phyloP scores from a whole-genome alignment of 1,284 basidiomycete genomes.

The Veloboletus limbatus region DNA sequence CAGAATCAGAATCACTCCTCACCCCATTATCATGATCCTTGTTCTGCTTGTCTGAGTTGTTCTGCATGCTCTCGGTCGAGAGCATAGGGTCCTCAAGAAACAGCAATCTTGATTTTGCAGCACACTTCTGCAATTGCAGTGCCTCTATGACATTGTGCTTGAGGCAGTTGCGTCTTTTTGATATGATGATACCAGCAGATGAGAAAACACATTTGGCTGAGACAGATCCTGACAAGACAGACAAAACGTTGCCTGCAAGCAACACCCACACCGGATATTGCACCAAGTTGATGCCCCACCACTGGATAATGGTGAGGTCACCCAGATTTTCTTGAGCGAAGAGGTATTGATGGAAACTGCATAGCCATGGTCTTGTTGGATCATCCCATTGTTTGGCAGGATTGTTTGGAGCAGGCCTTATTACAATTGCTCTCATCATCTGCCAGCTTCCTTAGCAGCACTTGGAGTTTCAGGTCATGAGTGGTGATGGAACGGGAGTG shows the following conservation, averaged over 20 bases:
- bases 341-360: background rate
- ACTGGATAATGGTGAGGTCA: background rate
- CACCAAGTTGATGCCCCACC: background rate
- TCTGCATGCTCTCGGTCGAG: no score
- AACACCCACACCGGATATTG: background rate
- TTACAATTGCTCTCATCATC: background rate
- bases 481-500: no score
- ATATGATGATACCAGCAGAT: background rate
- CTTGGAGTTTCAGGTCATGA: background rate
- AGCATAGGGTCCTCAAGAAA: no score
- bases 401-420: no score
- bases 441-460: constrained; percentile 1
- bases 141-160: background rate
- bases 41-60: no score
- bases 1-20: no score
- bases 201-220: background rate
- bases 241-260: background rate
- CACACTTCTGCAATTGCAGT: no score
- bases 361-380: background rate
- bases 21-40: no score
- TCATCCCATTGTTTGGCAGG: background rate
- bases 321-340: background rate
- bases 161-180: background rate
- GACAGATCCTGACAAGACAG: background rate
- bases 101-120: no score